A percentile compares a stretch with the other conserved stretches of the same genome.
Evolutionary conservation across 2,329 filamentous ascomycete species (phyloP).

Genomic region (Chrysosphaeria jannelii): DNA sequence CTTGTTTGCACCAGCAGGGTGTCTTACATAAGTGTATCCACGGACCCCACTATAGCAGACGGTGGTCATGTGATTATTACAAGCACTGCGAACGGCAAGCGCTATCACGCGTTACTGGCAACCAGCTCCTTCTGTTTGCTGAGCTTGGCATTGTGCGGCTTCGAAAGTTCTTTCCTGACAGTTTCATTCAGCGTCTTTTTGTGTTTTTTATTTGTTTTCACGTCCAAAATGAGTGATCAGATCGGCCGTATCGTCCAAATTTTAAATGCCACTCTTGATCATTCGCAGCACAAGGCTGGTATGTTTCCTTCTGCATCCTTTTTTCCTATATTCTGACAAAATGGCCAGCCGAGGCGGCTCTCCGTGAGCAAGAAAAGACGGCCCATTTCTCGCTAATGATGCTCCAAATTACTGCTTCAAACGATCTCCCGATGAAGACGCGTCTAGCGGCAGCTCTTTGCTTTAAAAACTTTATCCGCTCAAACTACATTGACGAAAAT

Average conservation of each 20-base stretch:
- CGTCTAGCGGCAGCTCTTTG: conserved; percentile 68
- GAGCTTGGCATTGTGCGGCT: too few species aligned
- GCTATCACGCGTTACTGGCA: too few species aligned
- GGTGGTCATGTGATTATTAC: too few species aligned
- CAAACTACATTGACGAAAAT: conserved; percentile 86
- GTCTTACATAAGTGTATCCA: too few species aligned
- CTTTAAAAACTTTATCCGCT: conserved; percentile 96
- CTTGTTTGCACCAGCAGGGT: too few species aligned
- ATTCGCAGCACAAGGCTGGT: conserved; percentile 73
- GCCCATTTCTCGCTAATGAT: conserved; percentile 68
- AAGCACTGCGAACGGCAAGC: too few species aligned
- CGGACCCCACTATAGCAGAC: too few species aligned
- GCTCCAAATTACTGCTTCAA: conserved; percentile 66
- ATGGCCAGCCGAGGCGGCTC: conserved; percentile 44
- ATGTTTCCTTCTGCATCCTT: conserved; percentile 1
- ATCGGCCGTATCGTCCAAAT: conserved; percentile 42
- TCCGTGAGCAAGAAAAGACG: conserved; percentile 53
- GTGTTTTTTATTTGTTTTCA: too few species aligned
- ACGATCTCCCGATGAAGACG: conserved; percentile 41
- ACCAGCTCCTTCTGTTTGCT: too few species aligned
- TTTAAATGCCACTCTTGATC: conserved; percentile 73
- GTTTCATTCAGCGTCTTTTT: too few species aligned
- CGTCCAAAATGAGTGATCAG: conserved; percentile 25
- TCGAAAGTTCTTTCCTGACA: too few species aligned
- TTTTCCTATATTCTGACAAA: not conserved